These are phyloP conservation scores for Fimicolochytrium jonesii DNA, from an alignment of 192 early-diverging fungal species.

Conservation along the genomic window DNA sequence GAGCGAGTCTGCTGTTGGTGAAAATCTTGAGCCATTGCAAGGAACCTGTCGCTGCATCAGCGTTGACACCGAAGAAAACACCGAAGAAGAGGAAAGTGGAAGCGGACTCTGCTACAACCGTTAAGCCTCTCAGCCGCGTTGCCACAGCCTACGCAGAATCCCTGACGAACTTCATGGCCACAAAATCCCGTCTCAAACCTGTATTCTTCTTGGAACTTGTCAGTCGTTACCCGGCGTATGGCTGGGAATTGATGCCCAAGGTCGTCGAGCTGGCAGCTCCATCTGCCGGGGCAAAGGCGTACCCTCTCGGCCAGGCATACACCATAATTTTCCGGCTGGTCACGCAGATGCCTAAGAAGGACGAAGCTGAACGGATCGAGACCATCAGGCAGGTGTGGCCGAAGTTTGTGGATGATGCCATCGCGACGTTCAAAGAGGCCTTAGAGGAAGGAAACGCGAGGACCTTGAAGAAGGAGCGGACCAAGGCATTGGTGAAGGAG, in stretches of 20 bases:
- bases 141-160: conserved; percentile 53
- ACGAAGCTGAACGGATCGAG: background rate
- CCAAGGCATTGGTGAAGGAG: conserved; percentile 35
- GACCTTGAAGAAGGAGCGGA: conserved; percentile 24
- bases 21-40: conserved; percentile 51
- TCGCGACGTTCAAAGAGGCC: conserved; percentile 4
- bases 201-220: conserved; percentile 66
- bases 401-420: conserved; percentile 7
- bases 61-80: conserved; percentile 4
- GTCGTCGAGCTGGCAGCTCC: conserved; percentile 32
- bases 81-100: conserved; percentile 14
- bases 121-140: conserved; percentile 16
- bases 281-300: conserved; percentile 7
- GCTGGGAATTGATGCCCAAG: conserved; percentile 58
- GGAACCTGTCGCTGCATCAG: background rate
- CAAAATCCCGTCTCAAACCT: conserved; percentile 64
- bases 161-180: conserved; percentile 71
- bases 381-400: background rate
- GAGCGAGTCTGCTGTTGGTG: conserved; percentile 54
- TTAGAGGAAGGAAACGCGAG: conserved; percentile 11
- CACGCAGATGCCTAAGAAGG: conserved; percentile 20
- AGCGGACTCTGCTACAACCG: background rate
- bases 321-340: conserved; percentile 24
- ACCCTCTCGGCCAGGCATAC: conserved; percentile 22
- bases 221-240: conserved; percentile 52